Evolutionary conservation across 768 basidiomycete species (phyloP), one percentile per base, ranked within the genome.

Genomic region (Russula abietina): DNA sequence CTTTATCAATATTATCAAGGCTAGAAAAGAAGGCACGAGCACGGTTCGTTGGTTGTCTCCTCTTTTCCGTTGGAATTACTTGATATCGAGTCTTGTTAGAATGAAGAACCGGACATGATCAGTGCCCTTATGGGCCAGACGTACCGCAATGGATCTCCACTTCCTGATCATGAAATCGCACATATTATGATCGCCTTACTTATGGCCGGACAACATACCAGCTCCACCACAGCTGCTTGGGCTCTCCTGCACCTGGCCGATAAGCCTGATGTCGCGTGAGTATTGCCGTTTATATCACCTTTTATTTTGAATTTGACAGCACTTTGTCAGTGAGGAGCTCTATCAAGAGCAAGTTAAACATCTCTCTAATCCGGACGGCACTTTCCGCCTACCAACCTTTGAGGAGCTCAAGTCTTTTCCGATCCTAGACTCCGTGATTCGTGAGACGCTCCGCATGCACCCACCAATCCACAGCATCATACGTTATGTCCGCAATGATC

Each of bases 191-290:
- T 98, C 70, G 97, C 97, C 17, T 83, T 99, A 51, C 86, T 99
- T 66, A 98, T 99, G 97, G 97, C 97, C 49, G 97, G 97, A 43
- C 97, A 99, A 76, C 97, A 99, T 75, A 99, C 97, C 0, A 92
- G 90, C 69, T 97, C 97, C 16, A 88, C 97, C 2, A 88, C 92
- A 24, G 86, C 86, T 36, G 88, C 93, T 11, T 99, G 97, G 97
- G 73, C 87, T 17, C 79, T 98, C 43, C 83, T 98, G 48, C 93
- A 97, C 70, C 73, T 98, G 33, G 96, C 94, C 32, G 77, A 83
- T 66, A 82, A 86, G 52, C 82, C 81, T 1, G 84, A 89, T 28
- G 69, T 95, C 64, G 85, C 83, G 91, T 94, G 71, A 69, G 88
- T 82, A 8, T 24, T 3, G 43, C 51, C 9, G 22, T 16, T 7